These are phyloP conservation scores for Suillus brevipes DNA, from an alignment of 768 basidiomycete species.

Conservation along the genomic window DNA sequence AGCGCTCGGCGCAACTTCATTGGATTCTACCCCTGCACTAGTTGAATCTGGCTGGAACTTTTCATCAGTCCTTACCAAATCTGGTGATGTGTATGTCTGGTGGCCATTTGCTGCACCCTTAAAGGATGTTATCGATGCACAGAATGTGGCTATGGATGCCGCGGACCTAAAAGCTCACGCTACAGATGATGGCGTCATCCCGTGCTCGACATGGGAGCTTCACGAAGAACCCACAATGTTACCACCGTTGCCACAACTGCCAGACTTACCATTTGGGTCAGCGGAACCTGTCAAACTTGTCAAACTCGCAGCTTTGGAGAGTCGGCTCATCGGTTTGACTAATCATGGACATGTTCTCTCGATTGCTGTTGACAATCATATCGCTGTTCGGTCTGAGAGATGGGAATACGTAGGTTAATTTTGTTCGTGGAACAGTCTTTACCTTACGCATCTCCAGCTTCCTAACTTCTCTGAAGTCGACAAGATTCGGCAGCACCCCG, in stretches of 20 bases:
- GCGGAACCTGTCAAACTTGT: slow-evolving; percentile 51
- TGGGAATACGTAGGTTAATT: slow-evolving; percentile 73
- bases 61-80: slow-evolving; percentile 68
- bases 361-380: slow-evolving; percentile 49
- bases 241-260: slow-evolving; percentile 61
- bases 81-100: slow-evolving; percentile 75
- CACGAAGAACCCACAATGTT: slow-evolving; percentile 54
- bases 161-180: slow-evolving; percentile 32
- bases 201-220: slow-evolving; percentile 63
- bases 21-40: slow-evolving; percentile 53
- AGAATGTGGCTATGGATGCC: slow-evolving; percentile 48
- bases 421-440: background rate
- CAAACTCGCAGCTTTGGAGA: slow-evolving; percentile 79
- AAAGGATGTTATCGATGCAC: slow-evolving; percentile 34
- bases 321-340: slow-evolving; percentile 76
- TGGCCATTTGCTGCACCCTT: slow-evolving; percentile 61
- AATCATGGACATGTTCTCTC: slow-evolving; percentile 76
- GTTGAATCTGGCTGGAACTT: slow-evolving; percentile 83
- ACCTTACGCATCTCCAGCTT: slow-evolving; percentile 45
- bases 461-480: slow-evolving; percentile 70
- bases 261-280: slow-evolving; percentile 40
- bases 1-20: slow-evolving; percentile 41
- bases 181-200: slow-evolving; percentile 45
- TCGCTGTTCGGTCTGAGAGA: slow-evolving; percentile 35
- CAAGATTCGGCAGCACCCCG: slow-evolving; percentile 45